A percentile compares a stretch with the other conserved stretches of the same genome.
Conservation (phyloP, 345 rosid species). For the Adansonia digitata region DNA sequence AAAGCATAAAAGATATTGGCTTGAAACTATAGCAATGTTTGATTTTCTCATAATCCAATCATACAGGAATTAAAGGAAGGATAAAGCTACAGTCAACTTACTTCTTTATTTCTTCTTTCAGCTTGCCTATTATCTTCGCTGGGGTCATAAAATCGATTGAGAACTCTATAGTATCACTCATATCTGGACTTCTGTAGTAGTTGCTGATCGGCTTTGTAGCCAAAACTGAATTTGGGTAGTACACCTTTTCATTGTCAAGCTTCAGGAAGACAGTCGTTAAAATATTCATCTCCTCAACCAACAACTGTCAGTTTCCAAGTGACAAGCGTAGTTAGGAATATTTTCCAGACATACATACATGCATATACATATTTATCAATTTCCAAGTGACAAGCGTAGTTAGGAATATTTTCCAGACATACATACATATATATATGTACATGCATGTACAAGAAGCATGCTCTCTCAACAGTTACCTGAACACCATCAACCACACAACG, state of each 20-base stretch:
- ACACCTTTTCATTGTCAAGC: slow-evolving; percentile 68
- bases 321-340: neutral
- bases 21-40: neutral
- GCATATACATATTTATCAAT: too few species aligned
- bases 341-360: neutral
- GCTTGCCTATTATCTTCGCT: slow-evolving; percentile 39
- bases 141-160: slow-evolving; percentile 73
- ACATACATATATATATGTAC: too few species aligned
- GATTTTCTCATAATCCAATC: neutral
- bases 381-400: neutral
- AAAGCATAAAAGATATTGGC: neutral
- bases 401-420: neutral
- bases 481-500: slow-evolving; percentile 78
- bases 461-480: slow-evolving; percentile 35
- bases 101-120: slow-evolving; percentile 55
- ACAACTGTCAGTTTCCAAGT: slow-evolving; percentile 36
- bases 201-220: slow-evolving; percentile 76
- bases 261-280: slow-evolving; percentile 78
- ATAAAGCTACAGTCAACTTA: slow-evolving; percentile 27
- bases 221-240: slow-evolving; percentile 73
- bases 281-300: slow-evolving; percentile 93
- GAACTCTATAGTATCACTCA: slow-evolving; percentile 73
- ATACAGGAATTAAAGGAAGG: neutral
- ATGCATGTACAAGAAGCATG: too few species aligned
- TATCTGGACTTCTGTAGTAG: slow-evolving; percentile 76